Evolutionary conservation across 2,329 filamentous ascomycete species (phyloP), one percentile per base, ranked within the genome.

Genomic region (Aspergillus neotritici): DNA sequence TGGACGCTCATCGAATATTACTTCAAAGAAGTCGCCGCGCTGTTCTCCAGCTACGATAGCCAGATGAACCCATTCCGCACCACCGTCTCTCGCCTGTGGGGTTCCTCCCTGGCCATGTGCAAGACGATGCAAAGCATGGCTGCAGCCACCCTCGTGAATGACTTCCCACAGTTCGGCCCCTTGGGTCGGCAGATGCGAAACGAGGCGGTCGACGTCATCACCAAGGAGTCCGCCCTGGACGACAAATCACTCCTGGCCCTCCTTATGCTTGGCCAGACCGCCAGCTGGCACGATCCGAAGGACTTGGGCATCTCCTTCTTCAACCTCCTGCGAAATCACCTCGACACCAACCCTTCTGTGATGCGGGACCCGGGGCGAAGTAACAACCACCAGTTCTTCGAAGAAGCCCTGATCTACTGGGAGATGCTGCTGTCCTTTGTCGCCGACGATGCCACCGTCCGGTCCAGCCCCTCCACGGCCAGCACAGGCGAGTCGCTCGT

Each of bases 21-120:
- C 52, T 83, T 83, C 63, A 76, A 77, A 52, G 77, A 81, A 46
- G 77, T 82, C 3, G 80, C 77, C 37, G 73, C 71, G 3, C 62
- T 82, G 8, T 82, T 80, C 57, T 83, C 79, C n/a, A 80, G 76
- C 46, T 83, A 80, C 52, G 80, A 83, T 58, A 80, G 78, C 14
- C 67, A 72, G 10, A 69, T 80, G 51, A 83, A 83, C 51, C 78
- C 78, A 0, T 82, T 82, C 50, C 68, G 79, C 31, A 76, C 74
- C 2, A 77, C 78, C 0, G 76, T 82, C 10, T 73, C 72, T 4
- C 73, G 74, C 15, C 67, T 80, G 2, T 82, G 78, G 72, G 69
- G 76, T 32, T 73, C 72, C n/a, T 80, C 77, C 0, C 66, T 75
- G 13, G 76, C 77, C 0, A 77, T 82, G 39, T 79, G 76, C 53